phyloP scores from a whole-genome alignment of 2,329 filamentous ascomycete species.

The Lachnellula suecica region DNA sequence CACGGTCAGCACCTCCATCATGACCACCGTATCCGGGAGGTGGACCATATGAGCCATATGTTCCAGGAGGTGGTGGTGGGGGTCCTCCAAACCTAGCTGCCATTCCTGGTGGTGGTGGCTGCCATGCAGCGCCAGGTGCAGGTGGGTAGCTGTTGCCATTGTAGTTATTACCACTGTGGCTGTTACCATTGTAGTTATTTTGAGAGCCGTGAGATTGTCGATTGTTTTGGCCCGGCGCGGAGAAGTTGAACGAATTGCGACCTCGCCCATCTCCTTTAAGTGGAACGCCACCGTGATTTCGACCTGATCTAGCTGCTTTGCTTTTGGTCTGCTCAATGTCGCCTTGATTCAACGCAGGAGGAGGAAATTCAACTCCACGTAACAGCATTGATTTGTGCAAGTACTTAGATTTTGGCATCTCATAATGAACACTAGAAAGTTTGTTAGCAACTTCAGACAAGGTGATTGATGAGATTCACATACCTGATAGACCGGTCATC shows the following conservation, averaged over 20 bases:
- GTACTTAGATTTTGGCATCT: slow-evolving; percentile 71
- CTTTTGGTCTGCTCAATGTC: slow-evolving; percentile 74
- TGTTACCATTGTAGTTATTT: slow-evolving; percentile 19
- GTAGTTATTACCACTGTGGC: no score
- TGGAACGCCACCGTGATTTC: slow-evolving; percentile 68
- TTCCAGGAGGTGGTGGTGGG: slow-evolving; percentile 44
- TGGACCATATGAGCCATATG: slow-evolving; percentile 22
- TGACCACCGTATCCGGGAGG: slow-evolving; percentile 15
- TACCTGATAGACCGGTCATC: slow-evolving; percentile 85
- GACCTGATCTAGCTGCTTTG: slow-evolving; percentile 64
- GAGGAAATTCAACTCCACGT: slow-evolving; percentile 73
- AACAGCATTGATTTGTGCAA: slow-evolving; percentile 93
- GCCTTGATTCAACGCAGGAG: slow-evolving; percentile 68
- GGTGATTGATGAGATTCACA: slow-evolving; percentile 33
- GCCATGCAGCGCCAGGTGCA: slow-evolving; percentile 34
- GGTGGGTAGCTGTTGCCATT: slow-evolving; percentile 21
- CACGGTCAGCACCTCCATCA: slow-evolving; percentile 12
- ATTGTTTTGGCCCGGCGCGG: slow-evolving; percentile 27
- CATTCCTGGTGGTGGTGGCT: slow-evolving; percentile 45
- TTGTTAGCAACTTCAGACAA: slow-evolving; percentile 23
- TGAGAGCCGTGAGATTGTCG: slow-evolving; percentile 21
- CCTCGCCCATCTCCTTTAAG: slow-evolving; percentile 49
- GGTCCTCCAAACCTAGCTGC: slow-evolving; percentile 42
- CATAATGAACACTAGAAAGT: slow-evolving; percentile 71
- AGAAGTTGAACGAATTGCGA: slow-evolving; percentile 54